A percentile compares a stretch with the other conserved stretches of the same genome.
Evolutionary conservation across 2,329 filamentous ascomycete genomes (phyloP).

Genomic region (Alternaria consortialis): DNA sequence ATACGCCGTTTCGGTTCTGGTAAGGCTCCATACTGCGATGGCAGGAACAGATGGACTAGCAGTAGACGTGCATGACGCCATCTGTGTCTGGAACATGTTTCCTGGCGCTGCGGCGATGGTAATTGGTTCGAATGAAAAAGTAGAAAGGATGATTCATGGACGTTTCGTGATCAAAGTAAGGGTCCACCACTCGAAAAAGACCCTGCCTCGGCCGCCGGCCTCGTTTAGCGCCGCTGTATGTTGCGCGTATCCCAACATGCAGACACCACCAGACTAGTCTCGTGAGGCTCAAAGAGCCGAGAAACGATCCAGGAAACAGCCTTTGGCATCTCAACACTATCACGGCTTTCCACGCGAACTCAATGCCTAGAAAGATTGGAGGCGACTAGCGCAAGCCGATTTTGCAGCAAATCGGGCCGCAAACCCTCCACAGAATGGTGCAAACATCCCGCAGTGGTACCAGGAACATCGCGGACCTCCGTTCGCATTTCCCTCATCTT

Average conservation of each 20-base stretch:
- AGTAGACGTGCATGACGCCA: constrained; percentile 30
- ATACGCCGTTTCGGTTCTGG: constrained; percentile 27
- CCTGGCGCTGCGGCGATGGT: background rate
- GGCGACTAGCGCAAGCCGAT: background rate
- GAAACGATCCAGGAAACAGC: background rate
- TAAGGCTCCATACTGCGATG: constrained; percentile 30
- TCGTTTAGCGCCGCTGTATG: background rate
- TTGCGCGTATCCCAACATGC: background rate
- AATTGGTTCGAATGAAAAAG: background rate
- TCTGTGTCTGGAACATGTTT: constrained; percentile 31
- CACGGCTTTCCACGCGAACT: background rate
- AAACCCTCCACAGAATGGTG: background rate
- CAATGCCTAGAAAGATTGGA: too few species aligned
- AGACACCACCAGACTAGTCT: background rate
- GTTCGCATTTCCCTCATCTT: background rate
- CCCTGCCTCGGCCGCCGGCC: constrained; percentile 1
- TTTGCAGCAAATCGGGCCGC: background rate
- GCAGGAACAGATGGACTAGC: constrained; percentile 39
- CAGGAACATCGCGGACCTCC: background rate
- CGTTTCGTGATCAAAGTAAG: background rate
- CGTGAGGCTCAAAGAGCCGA: background rate
- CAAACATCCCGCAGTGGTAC: background rate
- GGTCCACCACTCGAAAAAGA: constrained; percentile 1
- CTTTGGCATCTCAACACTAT: background rate
- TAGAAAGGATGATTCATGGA: constrained; percentile 1